These are phyloP conservation scores for Petunia axillaris DNA, from an alignment of 257 asterid genomes.

Conservation along the genomic window DNA sequence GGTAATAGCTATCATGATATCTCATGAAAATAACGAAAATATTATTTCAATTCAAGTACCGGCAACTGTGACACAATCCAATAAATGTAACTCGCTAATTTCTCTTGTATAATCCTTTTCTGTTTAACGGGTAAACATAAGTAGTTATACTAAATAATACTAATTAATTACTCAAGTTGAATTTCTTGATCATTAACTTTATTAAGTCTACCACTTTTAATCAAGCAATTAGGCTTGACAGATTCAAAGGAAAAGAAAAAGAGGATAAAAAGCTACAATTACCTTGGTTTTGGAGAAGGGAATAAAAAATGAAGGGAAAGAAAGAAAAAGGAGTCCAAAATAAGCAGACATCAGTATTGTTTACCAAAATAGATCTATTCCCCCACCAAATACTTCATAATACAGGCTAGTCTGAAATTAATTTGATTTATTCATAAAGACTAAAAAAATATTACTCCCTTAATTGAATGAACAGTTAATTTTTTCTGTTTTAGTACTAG, in stretches of 20 bases:
- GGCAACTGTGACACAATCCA: not conserved
- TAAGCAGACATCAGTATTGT: not conserved
- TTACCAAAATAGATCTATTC: not conserved
- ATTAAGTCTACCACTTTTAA: not conserved
- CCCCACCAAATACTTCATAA: not conserved
- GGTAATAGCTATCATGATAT: not conserved
- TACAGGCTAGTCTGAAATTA: not conserved
- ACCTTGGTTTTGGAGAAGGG: too few species aligned
- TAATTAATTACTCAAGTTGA: constrained; percentile 1
- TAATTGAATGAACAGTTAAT: not conserved
- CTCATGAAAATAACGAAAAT: not conserved
- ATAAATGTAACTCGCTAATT: not conserved
- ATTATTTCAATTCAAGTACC: not conserved
- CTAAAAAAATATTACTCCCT: not conserved
- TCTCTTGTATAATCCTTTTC: not conserved
- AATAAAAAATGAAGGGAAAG: too few species aligned
- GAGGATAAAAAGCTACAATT: too few species aligned
- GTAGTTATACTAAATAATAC: too few species aligned
- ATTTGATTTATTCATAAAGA: not conserved
- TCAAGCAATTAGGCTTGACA: not conserved
- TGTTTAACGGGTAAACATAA: not conserved
- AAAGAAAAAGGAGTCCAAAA: not conserved
- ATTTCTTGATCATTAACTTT: not conserved
- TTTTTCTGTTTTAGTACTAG: not conserved
- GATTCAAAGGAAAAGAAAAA: not conserved